Evolutionary conservation across 768 basidiomycete species (phyloP), one percentile per base, ranked within the genome.

Genomic region (Pleurotus pulmonarius): DNA sequence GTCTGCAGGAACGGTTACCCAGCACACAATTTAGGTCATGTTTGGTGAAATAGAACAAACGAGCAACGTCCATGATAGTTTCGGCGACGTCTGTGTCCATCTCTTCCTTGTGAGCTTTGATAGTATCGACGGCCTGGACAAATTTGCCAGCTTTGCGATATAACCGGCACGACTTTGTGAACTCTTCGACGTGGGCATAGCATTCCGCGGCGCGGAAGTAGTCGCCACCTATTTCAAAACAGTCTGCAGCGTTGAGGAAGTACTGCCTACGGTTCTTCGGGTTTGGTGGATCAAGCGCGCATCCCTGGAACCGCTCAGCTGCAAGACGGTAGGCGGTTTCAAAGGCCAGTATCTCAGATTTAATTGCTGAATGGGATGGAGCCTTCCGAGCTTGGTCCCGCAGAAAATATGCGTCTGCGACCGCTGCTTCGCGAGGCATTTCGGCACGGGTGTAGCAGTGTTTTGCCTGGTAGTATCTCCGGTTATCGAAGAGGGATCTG

Each of bases 331-430:
- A 85, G 11, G 79, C 78, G 1, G 44, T 46, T 15, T 61, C 59
- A 40, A 70, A 66, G 12, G n/a, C 25, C 13, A 20, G 8, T 11
- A 53, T 41, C 13, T 39, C 55, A 66, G 26, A 56, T 69, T 64
- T 64, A 60, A 65, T 66, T 48, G 20, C 65, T 16, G 49, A 66
- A 5, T 12, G 61, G 12, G 57, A 40, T 3, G 67, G 65, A 22
- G 70, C 60, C 46, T 70, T 66, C 2, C 75, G 69, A 7, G 86
- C 86, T 24, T 74, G 64, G 58, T 83, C 77, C 55, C 83, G 77
- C 4, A 85, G 73, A 51, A 76, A 72, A 60, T 82, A 86, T 0
- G 86, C 81, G 6, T 77, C 59, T 1, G 83, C 75, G 8, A 84
- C 73, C 2, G 66, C 72, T 13, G 67, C 75, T 65, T 85, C 74